Evolutionary conservation across 2,329 filamentous ascomycete species (phyloP), one percentile per base, ranked within the genome.

Genomic region (Monosporascus sp.): DNA sequence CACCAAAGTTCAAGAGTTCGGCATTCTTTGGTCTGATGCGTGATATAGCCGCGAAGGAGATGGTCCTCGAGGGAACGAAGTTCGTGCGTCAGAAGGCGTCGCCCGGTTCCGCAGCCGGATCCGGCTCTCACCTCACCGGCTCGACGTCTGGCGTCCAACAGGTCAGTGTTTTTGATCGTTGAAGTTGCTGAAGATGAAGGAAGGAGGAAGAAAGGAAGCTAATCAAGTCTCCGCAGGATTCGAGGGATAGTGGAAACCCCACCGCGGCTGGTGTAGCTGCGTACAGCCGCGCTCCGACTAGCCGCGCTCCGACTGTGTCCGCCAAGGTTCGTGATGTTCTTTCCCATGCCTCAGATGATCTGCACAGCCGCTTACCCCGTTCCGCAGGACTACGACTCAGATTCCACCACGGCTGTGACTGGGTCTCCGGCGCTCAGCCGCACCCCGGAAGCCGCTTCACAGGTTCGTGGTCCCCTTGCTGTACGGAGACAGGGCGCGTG

Each of bases 1-100:
- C 80, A 52, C 73, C 83, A 47, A 93, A 93, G 65, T 94, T 94
- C 68, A 82, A 84, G 61, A 83, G 91, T 64, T 92, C 88, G 59
- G 82, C 82, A 54, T 95, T 95, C 64, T 71, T 93, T 1, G 77
- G 80, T 4, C 73, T 95, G 46, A 94, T 95, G 89, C 82, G 87
- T 27, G 80, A 82, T 54, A 81, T 94, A 51, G 80, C 87, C 49
- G 84, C 89, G 64, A 77, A 80, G 52, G 85, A 94, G 71, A 83
- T 91, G 15, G 80, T 80, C 48, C 83, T 94, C 38, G 79, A 89
- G 58, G 88, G 85, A 41, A 85, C 90, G 65, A 81, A 83, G 61
- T 76, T 88, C 62, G 82, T 87, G 46, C 43, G 24, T 9, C 43
- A n/a, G 3, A 24, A 46, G 24, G 77, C 66, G 25, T 45, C 52